Percentiles rank a stretch among this genome's conserved stretches.
Conservation (phyloP, 2,329 filamentous ascomycete species). For the Neopestalotiopsis rosae region DNA sequence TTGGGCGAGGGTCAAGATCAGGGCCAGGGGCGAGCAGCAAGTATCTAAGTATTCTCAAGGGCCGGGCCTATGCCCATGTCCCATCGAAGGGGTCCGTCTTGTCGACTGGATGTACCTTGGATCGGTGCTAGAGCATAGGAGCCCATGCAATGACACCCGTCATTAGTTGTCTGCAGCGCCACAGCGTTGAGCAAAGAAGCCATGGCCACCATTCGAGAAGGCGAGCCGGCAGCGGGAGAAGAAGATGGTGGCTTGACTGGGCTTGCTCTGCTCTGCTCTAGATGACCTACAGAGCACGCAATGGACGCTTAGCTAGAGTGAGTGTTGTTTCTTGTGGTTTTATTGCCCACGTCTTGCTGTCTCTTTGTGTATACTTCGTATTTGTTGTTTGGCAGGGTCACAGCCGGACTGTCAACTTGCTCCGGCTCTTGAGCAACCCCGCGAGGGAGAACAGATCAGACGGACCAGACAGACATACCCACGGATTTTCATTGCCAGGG, state of each 20-base stretch:
- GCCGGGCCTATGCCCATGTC: neutral
- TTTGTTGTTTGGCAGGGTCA: neutral
- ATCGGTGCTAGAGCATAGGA: constrained; percentile 2
- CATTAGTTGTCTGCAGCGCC: constrained; percentile 12
- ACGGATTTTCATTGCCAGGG: constrained; percentile 11
- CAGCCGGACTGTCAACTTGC: neutral
- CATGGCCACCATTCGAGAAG: constrained; percentile 16
- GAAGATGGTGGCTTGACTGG: constrained; percentile 17
- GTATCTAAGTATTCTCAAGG: neutral
- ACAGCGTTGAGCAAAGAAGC: constrained; percentile 2
- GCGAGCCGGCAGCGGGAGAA: neutral
- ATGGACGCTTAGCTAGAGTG: neutral
- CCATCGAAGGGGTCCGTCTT: neutral
- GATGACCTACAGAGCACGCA: neutral
- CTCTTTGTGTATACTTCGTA: neutral
- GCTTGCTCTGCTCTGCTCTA: neutral
- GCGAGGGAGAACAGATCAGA: neutral
- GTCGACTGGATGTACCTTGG: neutral
- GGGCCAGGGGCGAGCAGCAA: neutral
- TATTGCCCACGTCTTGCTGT: neutral
- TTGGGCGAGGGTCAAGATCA: constrained; percentile 14
- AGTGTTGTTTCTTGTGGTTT: no score
- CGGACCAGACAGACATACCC: neutral
- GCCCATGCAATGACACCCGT: constrained; percentile 18
- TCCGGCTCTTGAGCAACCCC: neutral